A percentile compares a stretch with the other conserved stretches of the same genome.
phyloP scores from a whole-genome alignment of 1,284 basidiomycete species.

The Moesziomyces parantarcticus region DNA sequence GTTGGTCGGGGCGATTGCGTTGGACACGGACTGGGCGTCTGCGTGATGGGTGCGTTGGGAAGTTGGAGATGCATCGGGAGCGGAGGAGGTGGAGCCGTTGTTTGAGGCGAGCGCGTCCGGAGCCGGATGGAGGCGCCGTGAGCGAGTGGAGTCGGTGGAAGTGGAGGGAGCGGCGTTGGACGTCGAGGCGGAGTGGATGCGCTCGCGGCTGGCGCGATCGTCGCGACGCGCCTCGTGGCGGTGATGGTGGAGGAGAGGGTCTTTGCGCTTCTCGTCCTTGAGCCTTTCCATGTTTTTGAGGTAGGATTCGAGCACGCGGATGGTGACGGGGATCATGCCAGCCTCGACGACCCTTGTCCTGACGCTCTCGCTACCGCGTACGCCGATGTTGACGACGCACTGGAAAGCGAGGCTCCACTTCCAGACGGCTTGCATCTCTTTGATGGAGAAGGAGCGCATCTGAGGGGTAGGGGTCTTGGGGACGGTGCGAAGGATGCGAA shows the following conservation, averaged over 20 bases:
- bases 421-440: constrained; percentile 66
- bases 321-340: constrained; percentile 92
- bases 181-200: constrained; percentile 11
- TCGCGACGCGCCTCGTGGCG: constrained; percentile 43
- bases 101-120: constrained; percentile 3
- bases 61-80: not conserved
- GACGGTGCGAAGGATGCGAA: constrained; percentile 75
- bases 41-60: not conserved
- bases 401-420: constrained; percentile 79
- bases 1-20: not conserved
- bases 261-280: constrained; percentile 43
- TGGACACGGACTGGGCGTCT: constrained; percentile 8
- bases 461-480: constrained; percentile 43
- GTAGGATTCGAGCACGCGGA: constrained; percentile 90
- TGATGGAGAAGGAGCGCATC: constrained; percentile 41
- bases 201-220: constrained; percentile 30
- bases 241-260: constrained; percentile 32
- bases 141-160: constrained; percentile 8
- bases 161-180: constrained; percentile 8
- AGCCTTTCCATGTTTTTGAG: constrained; percentile 68
- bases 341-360: constrained; percentile 94
- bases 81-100: not conserved
- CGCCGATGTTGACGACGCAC: constrained; percentile 96
- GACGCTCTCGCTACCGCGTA: constrained; percentile 86
- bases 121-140: constrained; percentile 18